A percentile compares a stretch with the other conserved stretches of the same genome.
These are phyloP conservation scores for Sugiyamaella chiloensis DNA, from an alignment of 805 yeast genomes.

Conservation along the genomic window DNA sequence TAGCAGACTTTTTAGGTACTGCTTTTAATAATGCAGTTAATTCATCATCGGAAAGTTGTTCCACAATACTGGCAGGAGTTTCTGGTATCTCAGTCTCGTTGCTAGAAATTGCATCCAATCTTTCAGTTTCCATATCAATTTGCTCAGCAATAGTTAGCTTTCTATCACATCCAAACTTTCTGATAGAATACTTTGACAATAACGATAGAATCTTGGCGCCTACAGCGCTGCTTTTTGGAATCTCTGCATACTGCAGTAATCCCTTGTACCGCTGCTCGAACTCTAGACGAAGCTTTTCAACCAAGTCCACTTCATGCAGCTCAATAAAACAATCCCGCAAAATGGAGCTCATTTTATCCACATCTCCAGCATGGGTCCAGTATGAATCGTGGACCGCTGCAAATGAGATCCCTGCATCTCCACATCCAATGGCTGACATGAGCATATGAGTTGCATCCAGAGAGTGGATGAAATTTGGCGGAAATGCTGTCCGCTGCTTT, in stretches of 20 bases:
- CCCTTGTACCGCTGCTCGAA: conserved; percentile 76
- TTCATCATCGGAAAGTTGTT: conserved; percentile 25
- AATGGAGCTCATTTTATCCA: conserved; percentile 63
- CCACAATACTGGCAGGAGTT: conserved; percentile 63
- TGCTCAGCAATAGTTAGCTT: conserved; percentile 68
- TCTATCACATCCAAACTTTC: conserved; percentile 32
- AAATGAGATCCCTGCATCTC: conserved; percentile 61
- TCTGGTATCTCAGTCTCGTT: conserved; percentile 51
- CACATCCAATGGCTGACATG: conserved; percentile 77
- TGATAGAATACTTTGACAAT: conserved; percentile 47
- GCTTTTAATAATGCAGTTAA: conserved; percentile 34
- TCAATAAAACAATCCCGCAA: conserved; percentile 77
- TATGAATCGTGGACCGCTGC: conserved; percentile 97
- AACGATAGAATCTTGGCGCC: conserved; percentile 49
- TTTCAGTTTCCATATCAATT: conserved; percentile 61
- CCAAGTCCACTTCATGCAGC: conserved; percentile 70
- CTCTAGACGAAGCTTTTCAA: conserved; percentile 68
- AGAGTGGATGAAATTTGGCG: conserved; percentile 94
- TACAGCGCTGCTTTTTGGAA: conserved; percentile 50
- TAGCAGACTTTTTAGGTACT: conserved; percentile 16
- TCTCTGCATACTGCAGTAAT: conserved; percentile 56
- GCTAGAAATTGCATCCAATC: conserved; percentile 48
- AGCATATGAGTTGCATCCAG: conserved; percentile 97
- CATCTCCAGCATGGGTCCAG: conserved; percentile 94
- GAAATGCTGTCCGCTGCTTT: conserved; percentile 89